Percentiles rank a stretch among this genome's conserved stretches.
Conservation (phyloP, 352 stramenopile genomes). For the Pythium sukuiense region DNA sequence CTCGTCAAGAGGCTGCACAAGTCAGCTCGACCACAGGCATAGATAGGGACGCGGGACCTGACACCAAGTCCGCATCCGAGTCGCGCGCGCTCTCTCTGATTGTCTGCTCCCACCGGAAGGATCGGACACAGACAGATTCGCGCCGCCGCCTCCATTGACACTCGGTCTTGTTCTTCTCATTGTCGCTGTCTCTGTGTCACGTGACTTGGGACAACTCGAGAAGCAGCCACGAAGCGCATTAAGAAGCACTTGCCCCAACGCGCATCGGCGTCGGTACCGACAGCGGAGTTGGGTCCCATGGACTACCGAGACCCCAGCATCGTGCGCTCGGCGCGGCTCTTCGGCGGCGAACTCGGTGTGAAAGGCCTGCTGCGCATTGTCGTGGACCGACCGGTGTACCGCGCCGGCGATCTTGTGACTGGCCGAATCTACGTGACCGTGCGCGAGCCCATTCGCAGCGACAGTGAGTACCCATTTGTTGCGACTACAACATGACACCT, state of each 20-base stretch:
- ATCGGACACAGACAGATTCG: slow-evolving; percentile 5
- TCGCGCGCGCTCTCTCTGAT: slow-evolving; percentile 1
- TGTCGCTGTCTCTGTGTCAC: not conserved
- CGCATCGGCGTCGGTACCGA: slow-evolving; percentile 28
- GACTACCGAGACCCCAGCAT: slow-evolving; percentile 34
- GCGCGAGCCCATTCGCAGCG: slow-evolving; percentile 51
- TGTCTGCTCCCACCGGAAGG: slow-evolving; percentile 2
- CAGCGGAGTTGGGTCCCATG: slow-evolving; percentile 27
- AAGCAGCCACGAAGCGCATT: slow-evolving; percentile 24
- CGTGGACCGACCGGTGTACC: slow-evolving; percentile 62
- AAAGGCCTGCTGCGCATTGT: slow-evolving; percentile 59
- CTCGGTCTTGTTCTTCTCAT: not conserved
- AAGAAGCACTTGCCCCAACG: slow-evolving; percentile 14
- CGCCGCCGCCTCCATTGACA: not conserved
- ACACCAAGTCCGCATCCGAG: slow-evolving; percentile 1
- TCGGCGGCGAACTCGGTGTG: slow-evolving; percentile 61
- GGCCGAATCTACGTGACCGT: slow-evolving; percentile 55
- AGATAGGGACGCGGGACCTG: not conserved
- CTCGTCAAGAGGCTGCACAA: slow-evolving; percentile 4
- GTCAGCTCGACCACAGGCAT: slow-evolving; percentile 1
- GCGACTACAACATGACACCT: not conserved
- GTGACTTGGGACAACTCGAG: not conserved
- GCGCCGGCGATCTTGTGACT: slow-evolving; percentile 52
- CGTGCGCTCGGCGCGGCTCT: slow-evolving; percentile 30
- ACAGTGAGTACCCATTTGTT: slow-evolving; percentile 39